Base-by-base conservation (phyloP, 139 green algal species). In the Volvox africanus region DNA sequence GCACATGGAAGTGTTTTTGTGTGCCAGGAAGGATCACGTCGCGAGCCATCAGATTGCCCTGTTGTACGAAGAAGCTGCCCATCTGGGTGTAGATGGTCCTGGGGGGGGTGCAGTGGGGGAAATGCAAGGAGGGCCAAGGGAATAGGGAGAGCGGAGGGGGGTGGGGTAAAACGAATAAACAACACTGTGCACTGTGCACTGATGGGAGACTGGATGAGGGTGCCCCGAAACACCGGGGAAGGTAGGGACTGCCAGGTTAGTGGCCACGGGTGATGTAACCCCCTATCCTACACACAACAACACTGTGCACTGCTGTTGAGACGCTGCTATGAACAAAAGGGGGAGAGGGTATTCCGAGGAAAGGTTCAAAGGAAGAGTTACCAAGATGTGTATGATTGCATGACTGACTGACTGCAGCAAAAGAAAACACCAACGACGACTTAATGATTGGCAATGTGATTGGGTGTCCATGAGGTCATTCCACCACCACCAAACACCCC, bases 81-180 rank as follows among this genome's bases (percentile, higher is more conserved):
- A 99, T 99, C 95, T 98, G 96, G 35, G 93, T 95, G 94, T 99
- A 99, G 84, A 99, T 96, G 44, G 96, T 98, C 97, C 94, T 96
- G 93, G 1, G 22, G 28, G 73, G 61, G 69, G 14, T 24, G 67
- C 13, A 69, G 24, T 22, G 68, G 55, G 65, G 65, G 9, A 18
- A 33, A 13, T 61, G 11, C 19, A 17, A 35, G 30, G n/a, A 21
- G 30, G 33, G 73, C 12, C 3, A 24, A 32, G 69, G 14, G 12
- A 22, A 62, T 21, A 20, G 61, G 35, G 2, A 80, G 75, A 12
- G 32, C 75, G 28, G 75, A 24, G 14, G 69, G 69, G 69, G 17
- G 20, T 17, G 17, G 62, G 62, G 19, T 26, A 26, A 19, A 19
- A 19, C 62, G 62, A 19, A 19, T 19, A 19, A 19, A 19, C 19